Percentiles rank a stretch among this genome's conserved stretches.
phyloP scores from a whole-genome alignment of 257 asterid genomes.

The Solanum clarkiae region DNA sequence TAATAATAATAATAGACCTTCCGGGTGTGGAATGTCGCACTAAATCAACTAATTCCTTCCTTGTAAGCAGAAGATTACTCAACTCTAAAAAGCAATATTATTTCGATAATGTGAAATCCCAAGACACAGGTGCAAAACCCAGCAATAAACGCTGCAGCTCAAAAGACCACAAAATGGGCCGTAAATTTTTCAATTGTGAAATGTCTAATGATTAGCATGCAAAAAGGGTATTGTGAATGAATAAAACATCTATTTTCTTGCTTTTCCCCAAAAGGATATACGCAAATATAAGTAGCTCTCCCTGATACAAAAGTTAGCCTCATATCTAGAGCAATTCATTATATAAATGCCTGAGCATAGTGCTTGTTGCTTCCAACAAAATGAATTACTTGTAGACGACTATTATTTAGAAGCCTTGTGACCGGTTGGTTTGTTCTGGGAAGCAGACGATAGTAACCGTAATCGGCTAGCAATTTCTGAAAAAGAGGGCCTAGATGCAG shows the following conservation, averaged over 20 bases:
- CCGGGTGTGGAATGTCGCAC: background rate
- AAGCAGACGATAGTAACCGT: constrained; percentile 56
- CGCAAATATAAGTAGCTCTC: background rate
- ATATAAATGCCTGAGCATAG: background rate
- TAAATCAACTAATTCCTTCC: background rate
- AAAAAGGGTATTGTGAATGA: background rate
- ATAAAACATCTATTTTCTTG: background rate
- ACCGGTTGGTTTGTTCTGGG: constrained; percentile 32
- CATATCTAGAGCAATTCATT: background rate
- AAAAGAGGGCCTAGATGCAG: constrained; percentile 66
- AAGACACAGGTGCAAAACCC: background rate
- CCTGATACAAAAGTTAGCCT: background rate
- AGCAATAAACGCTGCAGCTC: background rate
- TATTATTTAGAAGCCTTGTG: constrained; percentile 5
- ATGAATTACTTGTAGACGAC: background rate
- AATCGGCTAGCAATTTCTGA: constrained; percentile 68
- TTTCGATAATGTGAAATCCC: background rate
- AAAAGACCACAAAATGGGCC: background rate
- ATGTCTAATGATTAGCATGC: background rate
- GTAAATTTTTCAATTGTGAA: background rate
- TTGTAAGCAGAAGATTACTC: background rate
- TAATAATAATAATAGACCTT: background rate
- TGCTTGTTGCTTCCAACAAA: background rate
- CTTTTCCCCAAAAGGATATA: background rate
- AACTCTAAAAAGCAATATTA: background rate